Conservation (phyloP, 169 alveolate species). For the Miamiensis avidus region DNA sequence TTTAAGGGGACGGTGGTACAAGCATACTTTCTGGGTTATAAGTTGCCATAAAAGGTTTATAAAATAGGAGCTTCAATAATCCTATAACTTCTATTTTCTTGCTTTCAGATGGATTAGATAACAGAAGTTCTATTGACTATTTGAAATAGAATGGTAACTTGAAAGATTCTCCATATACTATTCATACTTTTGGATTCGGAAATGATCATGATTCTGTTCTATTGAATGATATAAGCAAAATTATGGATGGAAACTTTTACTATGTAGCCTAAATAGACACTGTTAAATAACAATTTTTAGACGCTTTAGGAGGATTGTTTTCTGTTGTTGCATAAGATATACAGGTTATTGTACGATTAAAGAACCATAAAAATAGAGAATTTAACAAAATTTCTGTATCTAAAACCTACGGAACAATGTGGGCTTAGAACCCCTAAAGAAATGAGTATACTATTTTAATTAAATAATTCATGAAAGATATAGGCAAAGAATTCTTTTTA, state of each 20-base stretch:
- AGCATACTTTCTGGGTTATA: slow-evolving; percentile 42
- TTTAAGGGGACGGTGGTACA: slow-evolving; percentile 52
- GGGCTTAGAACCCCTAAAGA: neutral
- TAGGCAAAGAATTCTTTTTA: slow-evolving; percentile 33
- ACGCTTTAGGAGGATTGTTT: slow-evolving; percentile 69
- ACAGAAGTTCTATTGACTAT: neutral
- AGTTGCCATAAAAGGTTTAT: slow-evolving; percentile 38
- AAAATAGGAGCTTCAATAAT: slow-evolving; percentile 22
- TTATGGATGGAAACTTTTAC: slow-evolving; percentile 66
- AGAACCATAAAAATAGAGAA: neutral
- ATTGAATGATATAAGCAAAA: slow-evolving; percentile 48
- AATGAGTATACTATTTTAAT: slow-evolving; percentile 11
- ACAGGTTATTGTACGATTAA: slow-evolving; percentile 18
- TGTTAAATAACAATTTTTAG: slow-evolving; percentile 57
- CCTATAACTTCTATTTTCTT: slow-evolving; percentile 36
- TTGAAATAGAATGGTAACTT: neutral
- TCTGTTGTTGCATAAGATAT: slow-evolving; percentile 58
- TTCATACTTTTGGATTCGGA: slow-evolving; percentile 71
- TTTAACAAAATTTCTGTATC: neutral
- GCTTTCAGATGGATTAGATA: slow-evolving; percentile 64
- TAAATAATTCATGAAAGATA: slow-evolving; percentile 21
- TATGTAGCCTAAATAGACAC: slow-evolving; percentile 49
- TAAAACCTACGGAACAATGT: slow-evolving; percentile 48
- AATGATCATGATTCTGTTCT: slow-evolving; percentile 60
- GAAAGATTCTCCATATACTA: slow-evolving; percentile 18